phyloP scores from a whole-genome alignment of 768 basidiomycete genomes.

The Leccinum subgranulosum region DNA sequence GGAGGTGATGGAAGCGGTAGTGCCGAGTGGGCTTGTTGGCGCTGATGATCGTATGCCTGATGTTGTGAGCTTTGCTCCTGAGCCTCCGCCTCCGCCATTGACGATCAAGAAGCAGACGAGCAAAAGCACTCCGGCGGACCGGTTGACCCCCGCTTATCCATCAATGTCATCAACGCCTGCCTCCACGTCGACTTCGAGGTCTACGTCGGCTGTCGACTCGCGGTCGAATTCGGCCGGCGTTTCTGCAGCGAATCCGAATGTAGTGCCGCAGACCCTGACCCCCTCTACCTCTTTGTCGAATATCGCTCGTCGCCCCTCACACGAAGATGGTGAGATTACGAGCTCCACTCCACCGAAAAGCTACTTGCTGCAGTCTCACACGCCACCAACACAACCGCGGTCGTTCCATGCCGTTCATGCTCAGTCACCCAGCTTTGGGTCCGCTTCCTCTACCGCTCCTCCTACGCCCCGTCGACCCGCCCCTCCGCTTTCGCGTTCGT shows the following conservation, averaged over 20 bases:
- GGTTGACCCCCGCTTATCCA: conserved; percentile 6
- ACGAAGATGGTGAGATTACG: conserved; percentile 54
- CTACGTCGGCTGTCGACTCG: conserved; percentile 21
- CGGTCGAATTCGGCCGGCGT: conserved; percentile 27
- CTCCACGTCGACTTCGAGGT: conserved; percentile 22
- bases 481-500: conserved; percentile 31
- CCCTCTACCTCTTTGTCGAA: conserved; percentile 5
- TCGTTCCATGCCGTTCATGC: conserved; percentile 35
- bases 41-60: conserved; percentile 18
- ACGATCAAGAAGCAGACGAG: conserved; percentile 16
- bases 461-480: conserved; percentile 29
- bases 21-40: conserved; percentile 18
- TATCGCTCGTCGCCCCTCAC: conserved; percentile 32
- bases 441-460: conserved; percentile 20
- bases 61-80: conserved; percentile 28
- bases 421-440: conserved; percentile 23
- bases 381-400: conserved; percentile 48
- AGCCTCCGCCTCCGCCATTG: conserved; percentile 33
- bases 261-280: not conserved
- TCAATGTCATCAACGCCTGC: conserved; percentile 7
- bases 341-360: conserved; percentile 35
- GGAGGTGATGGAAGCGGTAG: conserved; percentile 22
- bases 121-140: conserved; percentile 10
- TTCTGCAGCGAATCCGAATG: conserved; percentile 4
- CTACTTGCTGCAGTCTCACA: conserved; percentile 38